Percentiles rank a stretch among this genome's conserved stretches.
Conservation (phyloP, 768 basidiomycete genomes). For the Tephrocybe sp. region DNA sequence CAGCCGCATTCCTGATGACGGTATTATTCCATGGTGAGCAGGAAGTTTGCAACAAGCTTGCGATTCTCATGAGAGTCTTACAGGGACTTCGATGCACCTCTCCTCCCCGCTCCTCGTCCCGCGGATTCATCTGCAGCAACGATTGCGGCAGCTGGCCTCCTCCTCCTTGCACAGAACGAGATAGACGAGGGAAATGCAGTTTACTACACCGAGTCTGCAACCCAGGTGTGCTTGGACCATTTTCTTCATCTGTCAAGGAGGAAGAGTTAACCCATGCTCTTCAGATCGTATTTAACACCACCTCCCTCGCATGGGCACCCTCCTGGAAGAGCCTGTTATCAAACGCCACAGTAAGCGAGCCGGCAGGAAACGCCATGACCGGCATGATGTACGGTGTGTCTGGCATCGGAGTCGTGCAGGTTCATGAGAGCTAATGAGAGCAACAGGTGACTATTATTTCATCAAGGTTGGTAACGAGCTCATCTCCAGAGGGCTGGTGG, state of each 20-base stretch:
- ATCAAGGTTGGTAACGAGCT: conserved; percentile 56
- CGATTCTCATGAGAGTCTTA: neutral
- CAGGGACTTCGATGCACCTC: conserved; percentile 77
- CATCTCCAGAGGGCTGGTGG: conserved; percentile 41
- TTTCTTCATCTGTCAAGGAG: neutral
- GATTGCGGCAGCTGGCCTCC: conserved; percentile 57
- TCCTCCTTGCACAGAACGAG: conserved; percentile 52
- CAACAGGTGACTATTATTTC: conserved; percentile 63
- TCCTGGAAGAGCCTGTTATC: conserved; percentile 20
- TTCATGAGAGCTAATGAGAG: too few species aligned
- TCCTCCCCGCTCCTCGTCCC: conserved; percentile 48
- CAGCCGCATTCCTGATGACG: conserved; percentile 54
- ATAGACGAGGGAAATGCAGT: conserved; percentile 29
- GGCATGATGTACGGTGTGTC: conserved; percentile 33
- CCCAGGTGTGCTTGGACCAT: conserved; percentile 34
- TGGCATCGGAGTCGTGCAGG: too few species aligned
- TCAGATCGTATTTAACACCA: conserved; percentile 17
- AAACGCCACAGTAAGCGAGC: conserved; percentile 20
- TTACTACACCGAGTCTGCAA: conserved; percentile 49
- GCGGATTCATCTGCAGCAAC: conserved; percentile 74
- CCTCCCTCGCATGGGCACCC: conserved; percentile 17
- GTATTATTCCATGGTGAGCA: conserved; percentile 66
- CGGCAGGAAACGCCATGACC: conserved; percentile 15
- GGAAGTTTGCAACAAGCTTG: neutral
- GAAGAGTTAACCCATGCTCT: neutral